These are phyloP conservation scores for Chlorella sp. DNA, from an alignment of 139 green algal genomes.

Conservation along the genomic window DNA sequence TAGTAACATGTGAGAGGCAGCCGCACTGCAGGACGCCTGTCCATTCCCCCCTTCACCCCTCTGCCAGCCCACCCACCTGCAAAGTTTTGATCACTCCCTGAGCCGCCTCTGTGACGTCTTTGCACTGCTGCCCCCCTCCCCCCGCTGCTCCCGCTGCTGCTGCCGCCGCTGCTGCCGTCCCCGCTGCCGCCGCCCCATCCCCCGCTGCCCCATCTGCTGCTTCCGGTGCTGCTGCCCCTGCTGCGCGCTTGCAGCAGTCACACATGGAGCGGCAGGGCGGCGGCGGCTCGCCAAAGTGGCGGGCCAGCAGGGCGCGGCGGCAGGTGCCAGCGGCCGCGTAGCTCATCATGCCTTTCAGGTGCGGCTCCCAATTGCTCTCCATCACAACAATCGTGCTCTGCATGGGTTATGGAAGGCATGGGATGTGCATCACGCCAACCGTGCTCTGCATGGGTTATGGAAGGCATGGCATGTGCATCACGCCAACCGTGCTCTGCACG, in stretches of 20 bases:
- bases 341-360: constrained; percentile 59
- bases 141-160: constrained; percentile 8
- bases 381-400: constrained; percentile 69
- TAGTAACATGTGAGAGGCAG: no score
- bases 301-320: constrained; percentile 45
- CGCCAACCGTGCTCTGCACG: constrained; percentile 67
- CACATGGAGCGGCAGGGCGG: constrained; percentile 62
- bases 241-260: constrained; percentile 38
- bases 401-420: no score
- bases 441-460: no score
- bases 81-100: constrained; percentile 26
- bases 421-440: constrained; percentile 70
- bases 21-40: not conserved
- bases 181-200: not conserved
- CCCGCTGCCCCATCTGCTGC: not conserved
- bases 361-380: constrained; percentile 67
- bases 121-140: not conserved
- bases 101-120: constrained; percentile 46
- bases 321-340: constrained; percentile 63
- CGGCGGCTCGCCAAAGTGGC: constrained; percentile 75
- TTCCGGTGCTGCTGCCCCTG: not conserved
- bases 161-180: not conserved
- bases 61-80: not conserved
- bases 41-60: no score
- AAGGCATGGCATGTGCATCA: constrained; percentile 69